Evolutionary conservation across 2,329 filamentous ascomycete species (phyloP).

Genomic region (Sarocladium kiliense): DNA sequence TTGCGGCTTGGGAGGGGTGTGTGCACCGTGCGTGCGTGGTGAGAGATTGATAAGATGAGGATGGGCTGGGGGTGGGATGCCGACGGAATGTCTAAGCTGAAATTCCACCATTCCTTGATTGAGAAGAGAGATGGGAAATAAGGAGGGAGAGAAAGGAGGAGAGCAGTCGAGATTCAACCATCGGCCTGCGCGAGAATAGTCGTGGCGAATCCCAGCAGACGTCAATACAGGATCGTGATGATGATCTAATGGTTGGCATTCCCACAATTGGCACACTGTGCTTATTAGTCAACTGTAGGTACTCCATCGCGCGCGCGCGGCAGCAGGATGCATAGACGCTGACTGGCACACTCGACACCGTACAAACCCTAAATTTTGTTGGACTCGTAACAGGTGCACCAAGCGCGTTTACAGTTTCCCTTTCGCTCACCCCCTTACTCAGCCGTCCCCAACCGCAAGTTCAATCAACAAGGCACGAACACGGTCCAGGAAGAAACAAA

Average conservation of each 20-base stretch:
- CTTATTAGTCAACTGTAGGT: not conserved
- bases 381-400: not conserved
- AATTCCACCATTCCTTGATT: not conserved
- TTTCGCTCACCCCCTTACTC: not conserved
- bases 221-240: not conserved
- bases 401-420: not conserved
- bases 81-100: not conserved
- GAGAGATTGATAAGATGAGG: slow-evolving; percentile 7
- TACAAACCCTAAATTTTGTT: not conserved
- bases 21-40: not conserved
- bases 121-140: not conserved
- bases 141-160: not conserved
- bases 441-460: not conserved
- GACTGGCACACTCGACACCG: not conserved
- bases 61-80: not conserved
- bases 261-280: not conserved
- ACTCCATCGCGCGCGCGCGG: not conserved
- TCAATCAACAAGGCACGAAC: not conserved
- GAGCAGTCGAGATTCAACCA: not conserved
- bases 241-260: not conserved
- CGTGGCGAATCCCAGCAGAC: not conserved
- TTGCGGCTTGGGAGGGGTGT: not conserved
- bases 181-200: not conserved
- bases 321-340: not conserved
- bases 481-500: not conserved